A percentile compares a stretch with the other conserved stretches of the same genome.
phyloP scores from a whole-genome alignment of 192 early-diverging fungal species.

The Chytriomyces sp. region DNA sequence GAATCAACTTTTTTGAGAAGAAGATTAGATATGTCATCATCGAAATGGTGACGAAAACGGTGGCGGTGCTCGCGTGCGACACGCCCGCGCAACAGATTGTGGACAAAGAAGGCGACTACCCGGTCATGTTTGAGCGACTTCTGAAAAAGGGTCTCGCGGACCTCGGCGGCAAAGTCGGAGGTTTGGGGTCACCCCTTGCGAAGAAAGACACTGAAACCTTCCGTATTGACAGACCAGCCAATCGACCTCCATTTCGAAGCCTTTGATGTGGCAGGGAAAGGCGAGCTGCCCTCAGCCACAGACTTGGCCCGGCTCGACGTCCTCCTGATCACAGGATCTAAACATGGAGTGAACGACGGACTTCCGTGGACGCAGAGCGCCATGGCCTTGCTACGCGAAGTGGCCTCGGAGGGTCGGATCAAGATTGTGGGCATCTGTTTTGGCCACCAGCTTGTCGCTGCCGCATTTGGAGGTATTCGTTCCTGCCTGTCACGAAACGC shows the following conservation, averaged over 20 bases:
- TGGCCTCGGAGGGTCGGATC: constrained; percentile 37
- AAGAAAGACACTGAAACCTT: not conserved
- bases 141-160: constrained; percentile 12
- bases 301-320: constrained; percentile 28
- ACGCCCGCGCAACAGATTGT: constrained; percentile 3
- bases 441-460: constrained; percentile 81
- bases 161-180: not conserved
- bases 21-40: no score
- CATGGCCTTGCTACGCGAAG: constrained; percentile 51
- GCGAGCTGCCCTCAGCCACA: constrained; percentile 20
- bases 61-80: constrained; percentile 24
- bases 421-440: constrained; percentile 75
- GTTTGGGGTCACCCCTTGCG: not conserved
- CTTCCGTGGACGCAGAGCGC: constrained; percentile 67
- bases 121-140: constrained; percentile 31
- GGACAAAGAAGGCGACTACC: constrained; percentile 18
- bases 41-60: no score
- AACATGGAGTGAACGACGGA: constrained; percentile 60
- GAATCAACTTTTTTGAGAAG: no score
- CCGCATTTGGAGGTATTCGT: constrained; percentile 63
- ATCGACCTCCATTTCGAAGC: not conserved
- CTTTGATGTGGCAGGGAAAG: constrained; percentile 25
- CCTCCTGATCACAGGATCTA: constrained; percentile 45
- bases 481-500: not conserved
- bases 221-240: not conserved